These are phyloP conservation scores for Selenicereus undatus DNA, from an alignment of 148 eudicot species.

Conservation along the genomic window DNA sequence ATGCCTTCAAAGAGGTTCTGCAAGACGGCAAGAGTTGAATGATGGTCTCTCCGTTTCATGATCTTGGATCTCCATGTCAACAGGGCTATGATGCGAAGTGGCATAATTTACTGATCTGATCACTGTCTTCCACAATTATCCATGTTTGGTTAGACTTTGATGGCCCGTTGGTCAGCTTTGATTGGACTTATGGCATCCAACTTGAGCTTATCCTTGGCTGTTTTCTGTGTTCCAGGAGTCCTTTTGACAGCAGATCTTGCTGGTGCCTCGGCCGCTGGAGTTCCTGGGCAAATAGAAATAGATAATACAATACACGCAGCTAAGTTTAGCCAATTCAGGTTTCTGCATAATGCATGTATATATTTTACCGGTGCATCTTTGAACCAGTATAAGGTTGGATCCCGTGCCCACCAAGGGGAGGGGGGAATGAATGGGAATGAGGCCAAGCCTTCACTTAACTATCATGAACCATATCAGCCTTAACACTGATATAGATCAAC, in stretches of 20 bases:
- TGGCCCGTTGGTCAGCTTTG: slow-evolving; percentile 25
- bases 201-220: slow-evolving; percentile 38
- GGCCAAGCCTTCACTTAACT: background rate
- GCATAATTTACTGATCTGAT: slow-evolving; percentile 1
- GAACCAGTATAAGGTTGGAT: background rate
- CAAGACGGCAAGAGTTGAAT: background rate
- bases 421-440: too few relatives aligned
- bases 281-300: slow-evolving; percentile 35
- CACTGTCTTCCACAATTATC: background rate
- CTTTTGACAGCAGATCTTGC: slow-evolving; percentile 42
- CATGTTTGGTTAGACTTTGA: slow-evolving; percentile 8
- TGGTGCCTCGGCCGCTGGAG: slow-evolving; percentile 42
- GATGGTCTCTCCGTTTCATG: slow-evolving; percentile 3
- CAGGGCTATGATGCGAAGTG: background rate
- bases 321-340: background rate
- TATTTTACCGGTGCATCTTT: background rate
- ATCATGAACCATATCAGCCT: background rate
- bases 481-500: background rate
- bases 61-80: slow-evolving; percentile 24
- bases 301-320: background rate
- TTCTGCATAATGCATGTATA: slow-evolving; percentile 1
- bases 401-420: background rate
- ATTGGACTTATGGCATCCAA: slow-evolving; percentile 28
- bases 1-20: slow-evolving; percentile 10
- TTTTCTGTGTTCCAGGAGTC: slow-evolving; percentile 35